A percentile compares a stretch with the other conserved stretches of the same genome.
These are phyloP conservation scores for Trichoderma arundinaceum DNA, from an alignment of 2,329 filamentous ascomycete genomes.

Conservation along the genomic window DNA sequence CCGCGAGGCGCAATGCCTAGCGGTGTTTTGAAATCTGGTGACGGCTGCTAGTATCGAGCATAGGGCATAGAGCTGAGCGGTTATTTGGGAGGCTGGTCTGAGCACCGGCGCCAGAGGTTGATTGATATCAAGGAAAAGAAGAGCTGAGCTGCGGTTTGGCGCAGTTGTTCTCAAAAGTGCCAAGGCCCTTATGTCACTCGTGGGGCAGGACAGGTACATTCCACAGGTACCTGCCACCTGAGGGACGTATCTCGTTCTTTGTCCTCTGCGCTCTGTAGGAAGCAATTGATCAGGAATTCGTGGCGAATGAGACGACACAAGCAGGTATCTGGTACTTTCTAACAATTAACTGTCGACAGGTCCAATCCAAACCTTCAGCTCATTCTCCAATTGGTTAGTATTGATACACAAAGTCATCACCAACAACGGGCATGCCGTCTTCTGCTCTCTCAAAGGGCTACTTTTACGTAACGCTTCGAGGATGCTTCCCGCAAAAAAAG, in stretches of 20 bases:
- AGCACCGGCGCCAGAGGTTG: background rate
- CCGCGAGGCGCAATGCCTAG: background rate
- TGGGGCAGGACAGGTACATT: background rate
- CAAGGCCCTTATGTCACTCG: conserved; percentile 9
- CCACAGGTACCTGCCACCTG: background rate
- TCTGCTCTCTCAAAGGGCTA: background rate
- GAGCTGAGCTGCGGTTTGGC: no score
- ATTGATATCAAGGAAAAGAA: background rate
- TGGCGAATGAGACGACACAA: no score
- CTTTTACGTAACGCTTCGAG: conserved; percentile 4
- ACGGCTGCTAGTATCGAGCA: background rate
- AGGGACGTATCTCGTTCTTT: background rate
- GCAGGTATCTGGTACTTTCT: background rate
- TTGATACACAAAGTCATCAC: no score
- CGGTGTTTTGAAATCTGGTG: conserved; percentile 8
- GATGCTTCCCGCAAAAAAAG: no score
- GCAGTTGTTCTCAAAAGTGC: background rate
- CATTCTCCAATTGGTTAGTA: background rate
- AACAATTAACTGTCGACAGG: no score
- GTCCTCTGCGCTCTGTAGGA: no score
- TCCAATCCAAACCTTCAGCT: background rate
- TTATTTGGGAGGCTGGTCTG: conserved; percentile 2
- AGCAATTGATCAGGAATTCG: no score
- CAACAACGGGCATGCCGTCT: no score
- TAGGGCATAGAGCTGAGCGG: conserved; percentile 2